Percentiles rank a stretch among this genome's conserved stretches.
Conservation (phyloP, 192 early-diverging fungal species). For the Mortierella alpina region DNA sequence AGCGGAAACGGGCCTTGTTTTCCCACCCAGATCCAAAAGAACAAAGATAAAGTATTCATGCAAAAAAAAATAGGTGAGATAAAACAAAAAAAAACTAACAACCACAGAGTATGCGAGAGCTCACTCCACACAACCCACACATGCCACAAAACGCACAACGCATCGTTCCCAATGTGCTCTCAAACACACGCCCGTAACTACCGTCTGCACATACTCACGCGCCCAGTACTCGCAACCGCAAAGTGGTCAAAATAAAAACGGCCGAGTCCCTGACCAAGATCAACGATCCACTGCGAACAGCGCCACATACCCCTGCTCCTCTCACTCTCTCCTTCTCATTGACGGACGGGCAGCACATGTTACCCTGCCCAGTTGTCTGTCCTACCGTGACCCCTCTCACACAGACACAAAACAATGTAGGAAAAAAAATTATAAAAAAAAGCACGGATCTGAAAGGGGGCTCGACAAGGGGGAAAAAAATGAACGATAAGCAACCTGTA, state of each 20-base stretch:
- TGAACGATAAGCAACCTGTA: neutral
- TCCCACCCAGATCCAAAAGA: slow-evolving; percentile 8
- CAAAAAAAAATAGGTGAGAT: slow-evolving; percentile 9
- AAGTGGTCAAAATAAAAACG: too few relatives aligned
- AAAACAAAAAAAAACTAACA: neutral
- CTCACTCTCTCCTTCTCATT: neutral
- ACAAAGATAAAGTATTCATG: slow-evolving; percentile 27
- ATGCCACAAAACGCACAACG: slow-evolving; percentile 3
- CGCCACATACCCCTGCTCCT: neutral
- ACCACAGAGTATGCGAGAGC: neutral
- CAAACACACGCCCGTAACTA: too few relatives aligned
- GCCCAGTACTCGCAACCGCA: too few relatives aligned
- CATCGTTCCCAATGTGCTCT: neutral
- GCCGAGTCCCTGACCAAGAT: too few relatives aligned
- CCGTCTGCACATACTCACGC: too few relatives aligned
- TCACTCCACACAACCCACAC: neutral
- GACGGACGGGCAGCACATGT: too few relatives aligned
- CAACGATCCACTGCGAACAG: too few relatives aligned
- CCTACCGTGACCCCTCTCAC: neutral
- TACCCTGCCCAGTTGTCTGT: slow-evolving; percentile 1
- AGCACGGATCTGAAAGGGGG: too few relatives aligned
- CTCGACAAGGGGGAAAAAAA: neutral
- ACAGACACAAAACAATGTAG: neutral
- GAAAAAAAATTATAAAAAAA: slow-evolving; percentile 5
- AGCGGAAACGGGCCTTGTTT: neutral